Evolutionary conservation across 495 filamentous ascomycete species (phyloP).

Genomic region (Aspergillus ellipticus): DNA sequence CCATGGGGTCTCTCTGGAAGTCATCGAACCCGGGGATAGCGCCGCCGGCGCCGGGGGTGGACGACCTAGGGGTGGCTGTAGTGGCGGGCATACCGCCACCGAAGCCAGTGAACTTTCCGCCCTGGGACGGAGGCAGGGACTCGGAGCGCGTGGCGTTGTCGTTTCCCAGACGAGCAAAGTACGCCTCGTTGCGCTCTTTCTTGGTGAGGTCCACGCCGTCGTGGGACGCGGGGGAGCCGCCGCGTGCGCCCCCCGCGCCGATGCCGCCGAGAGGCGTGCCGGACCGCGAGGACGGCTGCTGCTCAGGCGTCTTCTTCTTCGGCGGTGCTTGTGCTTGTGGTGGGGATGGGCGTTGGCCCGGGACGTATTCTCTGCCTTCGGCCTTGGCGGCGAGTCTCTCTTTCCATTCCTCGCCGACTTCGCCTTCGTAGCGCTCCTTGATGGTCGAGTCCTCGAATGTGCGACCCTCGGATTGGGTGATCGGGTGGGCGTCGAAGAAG

Average conservation of each 20-base stretch:
- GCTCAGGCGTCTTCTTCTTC: constrained; percentile 32
- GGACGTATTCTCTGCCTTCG: constrained; percentile 78
- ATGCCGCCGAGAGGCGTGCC: constrained; percentile 28
- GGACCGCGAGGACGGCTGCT: constrained; percentile 24
- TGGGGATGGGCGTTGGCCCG: constrained; percentile 45
- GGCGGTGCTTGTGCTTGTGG: constrained; percentile 15
- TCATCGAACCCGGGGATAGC: constrained; percentile 68
- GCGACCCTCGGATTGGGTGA: constrained; percentile 53
- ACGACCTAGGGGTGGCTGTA: constrained; percentile 20
- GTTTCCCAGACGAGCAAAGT: constrained; percentile 77
- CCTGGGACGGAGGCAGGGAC: constrained; percentile 76
- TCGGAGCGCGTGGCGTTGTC: constrained; percentile 75
- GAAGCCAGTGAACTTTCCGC: constrained; percentile 89
- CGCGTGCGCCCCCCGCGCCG: constrained; percentile 17
- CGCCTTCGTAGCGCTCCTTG: constrained; percentile 78
- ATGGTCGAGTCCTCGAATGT: constrained; percentile 74
- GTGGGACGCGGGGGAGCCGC: constrained; percentile 31
- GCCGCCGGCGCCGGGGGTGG: constrained; percentile 24
- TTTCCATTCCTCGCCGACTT: constrained; percentile 93
- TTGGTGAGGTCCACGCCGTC: constrained; percentile 22
- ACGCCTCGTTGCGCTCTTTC: constrained; percentile 77
- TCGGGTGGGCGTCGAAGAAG: constrained; percentile 73
- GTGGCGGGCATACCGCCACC: constrained; percentile 61
- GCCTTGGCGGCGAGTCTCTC: constrained; percentile 82
- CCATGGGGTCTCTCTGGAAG: constrained; percentile 86